Conservation (phyloP, 2,329 filamentous ascomycete species). For the Nemania bipapillata region DNA sequence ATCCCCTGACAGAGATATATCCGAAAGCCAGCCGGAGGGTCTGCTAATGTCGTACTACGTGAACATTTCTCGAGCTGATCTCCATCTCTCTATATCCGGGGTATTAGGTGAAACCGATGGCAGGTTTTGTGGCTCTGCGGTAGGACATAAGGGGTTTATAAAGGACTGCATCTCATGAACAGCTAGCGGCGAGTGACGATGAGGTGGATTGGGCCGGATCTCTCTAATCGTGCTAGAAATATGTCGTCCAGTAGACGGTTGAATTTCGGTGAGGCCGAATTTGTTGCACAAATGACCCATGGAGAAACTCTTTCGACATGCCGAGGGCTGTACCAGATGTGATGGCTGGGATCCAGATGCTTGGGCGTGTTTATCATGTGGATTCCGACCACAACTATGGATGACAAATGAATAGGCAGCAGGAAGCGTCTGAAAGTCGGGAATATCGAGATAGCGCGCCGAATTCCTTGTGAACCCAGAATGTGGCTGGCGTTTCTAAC, state of each 20-base stretch:
- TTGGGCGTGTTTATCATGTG: slow-evolving; percentile 41
- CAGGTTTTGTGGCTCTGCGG: slow-evolving; percentile 18
- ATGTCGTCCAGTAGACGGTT: slow-evolving; percentile 18
- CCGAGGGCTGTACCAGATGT: not conserved
- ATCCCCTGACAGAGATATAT: slow-evolving; percentile 51
- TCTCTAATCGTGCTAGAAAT: not conserved
- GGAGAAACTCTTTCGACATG: slow-evolving; percentile 38
- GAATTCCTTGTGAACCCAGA: slow-evolving; percentile 36
- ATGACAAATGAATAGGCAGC: slow-evolving; percentile 47
- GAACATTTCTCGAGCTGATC: slow-evolving; percentile 61
- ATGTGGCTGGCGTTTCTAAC: slow-evolving; percentile 50
- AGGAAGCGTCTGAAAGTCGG: slow-evolving; percentile 44
- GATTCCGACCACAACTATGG: slow-evolving; percentile 42
- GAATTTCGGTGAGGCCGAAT: slow-evolving; percentile 35
- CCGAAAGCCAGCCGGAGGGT: slow-evolving; percentile 60
- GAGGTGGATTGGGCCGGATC: not conserved
- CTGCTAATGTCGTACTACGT: slow-evolving; percentile 59
- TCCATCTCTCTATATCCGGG: slow-evolving; percentile 53
- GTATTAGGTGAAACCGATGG: slow-evolving; percentile 42
- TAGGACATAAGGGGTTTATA: slow-evolving; percentile 14
- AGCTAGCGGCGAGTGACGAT: not conserved
- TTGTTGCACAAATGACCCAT: slow-evolving; percentile 36
- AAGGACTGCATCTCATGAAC: not conserved
- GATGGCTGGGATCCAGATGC: not conserved
- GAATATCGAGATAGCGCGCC: slow-evolving; percentile 38